A percentile compares a stretch with the other conserved stretches of the same genome.
Conservation (phyloP, 2,329 filamentous ascomycete species). For the Fusarium sp. region DNA sequence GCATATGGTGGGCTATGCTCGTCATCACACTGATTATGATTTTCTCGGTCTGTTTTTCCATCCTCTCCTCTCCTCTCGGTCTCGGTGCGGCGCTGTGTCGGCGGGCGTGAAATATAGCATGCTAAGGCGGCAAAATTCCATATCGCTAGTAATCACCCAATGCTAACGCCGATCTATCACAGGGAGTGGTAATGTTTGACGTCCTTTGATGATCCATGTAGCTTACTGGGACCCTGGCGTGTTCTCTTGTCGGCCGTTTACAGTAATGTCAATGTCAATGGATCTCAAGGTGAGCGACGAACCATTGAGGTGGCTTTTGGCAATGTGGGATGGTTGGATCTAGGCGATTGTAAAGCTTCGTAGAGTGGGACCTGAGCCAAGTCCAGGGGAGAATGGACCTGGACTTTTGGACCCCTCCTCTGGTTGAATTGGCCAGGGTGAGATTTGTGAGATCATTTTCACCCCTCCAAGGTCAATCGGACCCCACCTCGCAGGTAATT, state of each 20-base stretch:
- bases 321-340: slow-evolving; percentile 31
- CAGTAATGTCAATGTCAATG: slow-evolving; percentile 8
- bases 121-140: slow-evolving; percentile 19
- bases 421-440: slow-evolving; percentile 15
- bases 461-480: slow-evolving; percentile 26
- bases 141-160: slow-evolving; percentile 5
- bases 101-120: slow-evolving; percentile 28
- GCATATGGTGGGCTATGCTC: slow-evolving; percentile 1
- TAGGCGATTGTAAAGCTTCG: slow-evolving; percentile 20
- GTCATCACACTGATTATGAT: neutral
- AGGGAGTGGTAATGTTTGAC: slow-evolving; percentile 2
- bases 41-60: neutral
- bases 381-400: neutral
- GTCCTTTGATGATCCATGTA: slow-evolving; percentile 2
- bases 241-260: slow-evolving; percentile 9
- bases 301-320: slow-evolving; percentile 16
- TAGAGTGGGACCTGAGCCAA: slow-evolving; percentile 5
- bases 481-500: slow-evolving; percentile 38
- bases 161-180: neutral
- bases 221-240: neutral
- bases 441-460: slow-evolving; percentile 30
- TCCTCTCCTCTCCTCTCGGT: slow-evolving; percentile 21
- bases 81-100: slow-evolving; percentile 35
- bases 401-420: slow-evolving; percentile 12
- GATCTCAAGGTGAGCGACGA: slow-evolving; percentile 18